Conservation (phyloP, 108 stramenopile species). For the Cyclotella sp. region DNA sequence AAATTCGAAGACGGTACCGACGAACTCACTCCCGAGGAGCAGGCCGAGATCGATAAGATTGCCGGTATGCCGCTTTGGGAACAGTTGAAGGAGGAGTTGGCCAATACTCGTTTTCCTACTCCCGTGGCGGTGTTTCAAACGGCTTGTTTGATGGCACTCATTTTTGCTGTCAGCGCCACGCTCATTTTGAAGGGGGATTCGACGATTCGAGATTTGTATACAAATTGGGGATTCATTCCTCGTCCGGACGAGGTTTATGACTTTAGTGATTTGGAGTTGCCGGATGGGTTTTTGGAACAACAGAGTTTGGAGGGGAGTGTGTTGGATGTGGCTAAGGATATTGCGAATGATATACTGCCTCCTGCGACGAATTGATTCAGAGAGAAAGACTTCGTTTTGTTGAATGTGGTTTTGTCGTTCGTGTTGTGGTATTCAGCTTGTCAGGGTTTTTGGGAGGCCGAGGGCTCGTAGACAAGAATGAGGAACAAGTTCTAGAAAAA, state of each 20-base stretch:
- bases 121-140: slow-evolving; percentile 56
- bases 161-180: slow-evolving; percentile 62
- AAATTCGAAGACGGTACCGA: slow-evolving; percentile 70
- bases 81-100: slow-evolving; percentile 60
- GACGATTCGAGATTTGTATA: slow-evolving; percentile 60
- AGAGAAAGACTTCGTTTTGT: too few species aligned
- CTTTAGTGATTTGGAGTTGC: slow-evolving; percentile 54
- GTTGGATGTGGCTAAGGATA: slow-evolving; percentile 29
- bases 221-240: slow-evolving; percentile 65
- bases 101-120: slow-evolving; percentile 64
- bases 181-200: slow-evolving; percentile 71
- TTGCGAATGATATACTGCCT: slow-evolving; percentile 41
- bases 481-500: too few species aligned
- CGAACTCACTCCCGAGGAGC: slow-evolving; percentile 81
- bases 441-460: too few species aligned
- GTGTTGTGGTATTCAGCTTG: too few species aligned
- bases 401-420: too few species aligned
- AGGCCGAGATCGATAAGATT: slow-evolving; percentile 73
- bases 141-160: slow-evolving; percentile 61
- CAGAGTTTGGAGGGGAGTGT: slow-evolving; percentile 31
- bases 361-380: slow-evolving; percentile 12
- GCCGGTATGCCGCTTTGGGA: slow-evolving; percentile 62
- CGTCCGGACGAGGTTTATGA: slow-evolving; percentile 63
- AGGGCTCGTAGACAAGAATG: too few species aligned
- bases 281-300: slow-evolving; percentile 55